phyloP scores from a whole-genome alignment of 371 early-diverging fungal genomes.

The Mucor mucedo region DNA sequence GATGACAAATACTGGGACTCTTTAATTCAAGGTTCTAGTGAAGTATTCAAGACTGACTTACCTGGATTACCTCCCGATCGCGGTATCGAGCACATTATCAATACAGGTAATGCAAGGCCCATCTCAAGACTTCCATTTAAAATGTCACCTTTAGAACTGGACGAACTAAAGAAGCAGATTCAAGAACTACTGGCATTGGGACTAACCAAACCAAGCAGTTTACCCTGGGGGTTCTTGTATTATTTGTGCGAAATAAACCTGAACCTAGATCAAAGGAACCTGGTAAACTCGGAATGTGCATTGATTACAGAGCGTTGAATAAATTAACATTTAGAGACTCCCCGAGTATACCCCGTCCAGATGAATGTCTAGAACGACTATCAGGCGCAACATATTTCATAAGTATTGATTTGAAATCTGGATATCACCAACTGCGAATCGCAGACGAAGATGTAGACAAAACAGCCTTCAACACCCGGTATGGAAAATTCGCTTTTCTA shows the following conservation, averaged over 20 bases:
- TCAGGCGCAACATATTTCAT: slow-evolving; percentile 32
- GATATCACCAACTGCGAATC: slow-evolving; percentile 47
- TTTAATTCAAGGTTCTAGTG: slow-evolving; percentile 3
- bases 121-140: slow-evolving; percentile 25
- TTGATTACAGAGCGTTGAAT: slow-evolving; percentile 51
- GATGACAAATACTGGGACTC: background rate
- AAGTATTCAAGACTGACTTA: slow-evolving; percentile 3
- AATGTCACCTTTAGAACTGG: slow-evolving; percentile 32
- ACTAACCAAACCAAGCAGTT: slow-evolving; percentile 20
- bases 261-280: slow-evolving; percentile 52
- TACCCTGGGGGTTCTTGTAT: slow-evolving; percentile 38
- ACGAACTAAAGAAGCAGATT: slow-evolving; percentile 14
- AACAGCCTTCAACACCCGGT: slow-evolving; percentile 40
- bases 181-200: slow-evolving; percentile 14
- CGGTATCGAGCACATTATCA: slow-evolving; percentile 28
- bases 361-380: slow-evolving; percentile 39
- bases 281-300: slow-evolving; percentile 49
- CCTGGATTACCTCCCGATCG: slow-evolving; percentile 11
- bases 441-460: slow-evolving; percentile 29
- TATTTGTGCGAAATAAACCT: slow-evolving; percentile 53
- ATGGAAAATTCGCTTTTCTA: slow-evolving; percentile 46
- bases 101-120: slow-evolving; percentile 24
- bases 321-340: slow-evolving; percentile 41
- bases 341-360: slow-evolving; percentile 48
- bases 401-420: slow-evolving; percentile 11